phyloP scores from a whole-genome alignment of 2,329 filamentous ascomycete species.

The Parasarocladium wereldwijsianum region DNA sequence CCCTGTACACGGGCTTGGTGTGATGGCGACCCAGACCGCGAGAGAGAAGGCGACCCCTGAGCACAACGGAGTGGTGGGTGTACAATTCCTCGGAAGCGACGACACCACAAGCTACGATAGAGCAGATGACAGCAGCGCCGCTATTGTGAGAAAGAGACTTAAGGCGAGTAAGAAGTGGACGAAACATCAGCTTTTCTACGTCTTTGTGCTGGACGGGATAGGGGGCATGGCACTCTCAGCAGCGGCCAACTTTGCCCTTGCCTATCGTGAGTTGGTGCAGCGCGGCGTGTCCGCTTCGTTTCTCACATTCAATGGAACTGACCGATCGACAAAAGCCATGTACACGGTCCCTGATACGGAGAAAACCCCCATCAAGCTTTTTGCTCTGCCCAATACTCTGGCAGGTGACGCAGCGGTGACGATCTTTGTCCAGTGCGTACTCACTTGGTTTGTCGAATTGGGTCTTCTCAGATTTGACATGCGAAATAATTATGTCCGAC shows the following conservation, averaged over 20 bases:
- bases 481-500: constrained; percentile 25
- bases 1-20: too few relatives aligned
- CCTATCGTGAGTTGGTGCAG: constrained; percentile 24
- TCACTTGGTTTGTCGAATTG: constrained; percentile 36
- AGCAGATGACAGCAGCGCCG: too few relatives aligned
- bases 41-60: too few relatives aligned
- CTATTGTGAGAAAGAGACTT: constrained; percentile 12
- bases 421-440: constrained; percentile 32
- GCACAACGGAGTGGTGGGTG: too few relatives aligned
- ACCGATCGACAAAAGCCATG: constrained; percentile 23
- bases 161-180: constrained; percentile 25
- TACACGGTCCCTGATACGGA: constrained; percentile 24
- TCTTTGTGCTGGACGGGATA: constrained; percentile 31
- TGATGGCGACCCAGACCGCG: too few relatives aligned
- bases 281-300: background rate
- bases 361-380: constrained; percentile 28
- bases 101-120: too few relatives aligned
- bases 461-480: constrained; percentile 33
- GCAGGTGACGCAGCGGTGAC: constrained; percentile 33
- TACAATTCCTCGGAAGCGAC: too few relatives aligned
- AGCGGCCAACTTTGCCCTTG: constrained; percentile 36
- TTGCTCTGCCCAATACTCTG: constrained; percentile 34
- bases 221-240: constrained; percentile 31
- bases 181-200: constrained; percentile 30
- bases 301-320: background rate